Conservation (phyloP, 176 grass and related monocot species). For the Cocos nucifera region DNA sequence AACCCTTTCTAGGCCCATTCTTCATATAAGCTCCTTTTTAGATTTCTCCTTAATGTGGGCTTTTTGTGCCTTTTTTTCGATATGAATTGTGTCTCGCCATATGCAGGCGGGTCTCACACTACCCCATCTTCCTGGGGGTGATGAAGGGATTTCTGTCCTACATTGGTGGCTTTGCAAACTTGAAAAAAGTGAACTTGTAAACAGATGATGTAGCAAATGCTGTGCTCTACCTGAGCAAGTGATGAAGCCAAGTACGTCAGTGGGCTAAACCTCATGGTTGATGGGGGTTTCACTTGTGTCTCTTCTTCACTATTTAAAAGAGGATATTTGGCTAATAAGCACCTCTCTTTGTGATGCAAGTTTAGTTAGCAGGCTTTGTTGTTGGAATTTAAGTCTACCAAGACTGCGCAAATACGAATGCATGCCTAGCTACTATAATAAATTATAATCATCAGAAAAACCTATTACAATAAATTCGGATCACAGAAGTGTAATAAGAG, state of each 20-base stretch:
- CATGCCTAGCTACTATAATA: too few relatives aligned
- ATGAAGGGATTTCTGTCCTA: constrained; percentile 33
- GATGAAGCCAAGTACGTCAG: constrained; percentile 55
- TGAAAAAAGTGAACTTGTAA: constrained; percentile 53
- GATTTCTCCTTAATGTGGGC: too few relatives aligned
- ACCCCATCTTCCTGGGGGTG: constrained; percentile 28
- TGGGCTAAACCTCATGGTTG: constrained; percentile 53
- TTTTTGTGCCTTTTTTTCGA: too few relatives aligned
- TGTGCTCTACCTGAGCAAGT: constrained; percentile 69
- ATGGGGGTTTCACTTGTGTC: constrained; percentile 41
- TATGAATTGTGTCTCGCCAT: constrained; percentile 76
- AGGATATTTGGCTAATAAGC: neutral
- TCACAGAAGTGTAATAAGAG: too few relatives aligned
- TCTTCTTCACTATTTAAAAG: constrained; percentile 27
- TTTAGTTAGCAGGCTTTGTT: too few relatives aligned
- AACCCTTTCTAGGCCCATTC: too few relatives aligned
- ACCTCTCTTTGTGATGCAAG: too few relatives aligned
- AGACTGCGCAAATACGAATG: too few relatives aligned
- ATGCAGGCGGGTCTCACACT: constrained; percentile 41
- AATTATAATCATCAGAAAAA: too few relatives aligned
- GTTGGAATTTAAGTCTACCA: too few relatives aligned
- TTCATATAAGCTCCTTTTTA: too few relatives aligned
- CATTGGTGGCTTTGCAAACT: constrained; percentile 32
- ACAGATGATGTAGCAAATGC: constrained; percentile 49
- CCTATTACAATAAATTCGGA: too few relatives aligned